Conservation (phyloP, 2,329 filamentous ascomycete genomes). For the Chaetomiaceae sp. region DNA sequence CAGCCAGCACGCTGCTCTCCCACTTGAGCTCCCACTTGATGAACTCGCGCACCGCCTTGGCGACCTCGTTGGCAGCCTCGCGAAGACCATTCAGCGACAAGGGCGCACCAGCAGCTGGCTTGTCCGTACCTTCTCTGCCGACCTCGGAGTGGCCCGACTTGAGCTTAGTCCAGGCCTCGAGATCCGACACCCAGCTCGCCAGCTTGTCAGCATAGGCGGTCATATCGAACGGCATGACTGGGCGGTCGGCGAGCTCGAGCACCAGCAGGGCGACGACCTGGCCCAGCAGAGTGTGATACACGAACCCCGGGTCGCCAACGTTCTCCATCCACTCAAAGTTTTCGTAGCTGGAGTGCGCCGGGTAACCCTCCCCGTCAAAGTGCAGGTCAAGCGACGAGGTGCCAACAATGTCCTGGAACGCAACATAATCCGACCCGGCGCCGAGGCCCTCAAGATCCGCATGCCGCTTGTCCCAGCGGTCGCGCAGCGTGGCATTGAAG, state of each 20-base stretch:
- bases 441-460: slow-evolving; percentile 62
- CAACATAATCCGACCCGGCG: slow-evolving; percentile 73
- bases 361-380: slow-evolving; percentile 62
- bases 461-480: slow-evolving; percentile 66
- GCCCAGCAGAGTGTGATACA: slow-evolving; percentile 71
- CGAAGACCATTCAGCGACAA: slow-evolving; percentile 55
- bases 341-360: slow-evolving; percentile 82
- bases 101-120: slow-evolving; percentile 25
- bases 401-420: slow-evolving; percentile 88
- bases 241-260: slow-evolving; percentile 75
- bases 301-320: slow-evolving; percentile 74
- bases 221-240: slow-evolving; percentile 78
- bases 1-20: slow-evolving; percentile 64
- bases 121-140: slow-evolving; percentile 30
- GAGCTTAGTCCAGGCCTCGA: slow-evolving; percentile 59
- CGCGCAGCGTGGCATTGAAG: slow-evolving; percentile 63
- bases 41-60: slow-evolving; percentile 57
- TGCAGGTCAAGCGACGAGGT: slow-evolving; percentile 80
- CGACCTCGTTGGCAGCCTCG: slow-evolving; percentile 57
- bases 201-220: slow-evolving; percentile 63
- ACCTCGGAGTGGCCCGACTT: slow-evolving; percentile 29
- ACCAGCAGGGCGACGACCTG: slow-evolving; percentile 78
- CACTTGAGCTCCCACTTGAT: slow-evolving; percentile 71
- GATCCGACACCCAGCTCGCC: slow-evolving; percentile 56
- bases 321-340: slow-evolving; percentile 79